phyloP scores from a whole-genome alignment of 352 stramenopile species.

The Pythium coloratum region DNA sequence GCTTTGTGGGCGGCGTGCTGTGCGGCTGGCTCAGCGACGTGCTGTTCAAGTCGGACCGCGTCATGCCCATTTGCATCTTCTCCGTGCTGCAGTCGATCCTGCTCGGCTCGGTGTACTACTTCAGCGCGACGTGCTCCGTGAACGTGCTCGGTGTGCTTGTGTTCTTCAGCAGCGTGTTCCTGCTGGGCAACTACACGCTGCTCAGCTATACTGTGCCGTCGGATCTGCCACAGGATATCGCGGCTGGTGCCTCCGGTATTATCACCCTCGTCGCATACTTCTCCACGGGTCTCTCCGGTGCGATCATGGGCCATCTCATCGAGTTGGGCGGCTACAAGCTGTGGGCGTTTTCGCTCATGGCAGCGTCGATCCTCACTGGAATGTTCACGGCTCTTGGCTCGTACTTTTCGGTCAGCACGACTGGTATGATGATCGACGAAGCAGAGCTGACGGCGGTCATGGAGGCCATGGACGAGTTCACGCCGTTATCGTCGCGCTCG shows the following conservation, averaged over 20 bases:
- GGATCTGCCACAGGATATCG: constrained; percentile 71
- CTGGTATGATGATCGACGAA: constrained; percentile 30
- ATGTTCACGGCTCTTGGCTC: constrained; percentile 63
- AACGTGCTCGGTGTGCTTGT: constrained; percentile 49
- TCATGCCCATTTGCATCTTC: constrained; percentile 75
- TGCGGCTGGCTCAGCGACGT: constrained; percentile 74
- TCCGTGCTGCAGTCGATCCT: constrained; percentile 56
- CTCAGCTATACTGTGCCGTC: constrained; percentile 74
- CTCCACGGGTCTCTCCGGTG: constrained; percentile 60
- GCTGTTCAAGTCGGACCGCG: constrained; percentile 64
- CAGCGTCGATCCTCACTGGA: constrained; percentile 52
- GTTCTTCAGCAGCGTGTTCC: constrained; percentile 68
- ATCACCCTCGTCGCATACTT: constrained; percentile 74
- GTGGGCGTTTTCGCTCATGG: constrained; percentile 61
- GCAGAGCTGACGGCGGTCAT: constrained; percentile 27
- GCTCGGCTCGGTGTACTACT: constrained; percentile 55
- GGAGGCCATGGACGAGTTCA: constrained; percentile 35
- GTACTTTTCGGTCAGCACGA: constrained; percentile 43
- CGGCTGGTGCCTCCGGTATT: constrained; percentile 56
- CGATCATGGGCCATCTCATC: constrained; percentile 68
- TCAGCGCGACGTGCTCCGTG: constrained; percentile 55
- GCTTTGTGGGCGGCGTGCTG: constrained; percentile 67
- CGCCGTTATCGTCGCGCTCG: constrained; percentile 39
- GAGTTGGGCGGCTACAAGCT: constrained; percentile 48
- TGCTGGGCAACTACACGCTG: constrained; percentile 76